phyloP scores from a whole-genome alignment of 495 filamentous ascomycete species.

The Penicillium daleae region DNA sequence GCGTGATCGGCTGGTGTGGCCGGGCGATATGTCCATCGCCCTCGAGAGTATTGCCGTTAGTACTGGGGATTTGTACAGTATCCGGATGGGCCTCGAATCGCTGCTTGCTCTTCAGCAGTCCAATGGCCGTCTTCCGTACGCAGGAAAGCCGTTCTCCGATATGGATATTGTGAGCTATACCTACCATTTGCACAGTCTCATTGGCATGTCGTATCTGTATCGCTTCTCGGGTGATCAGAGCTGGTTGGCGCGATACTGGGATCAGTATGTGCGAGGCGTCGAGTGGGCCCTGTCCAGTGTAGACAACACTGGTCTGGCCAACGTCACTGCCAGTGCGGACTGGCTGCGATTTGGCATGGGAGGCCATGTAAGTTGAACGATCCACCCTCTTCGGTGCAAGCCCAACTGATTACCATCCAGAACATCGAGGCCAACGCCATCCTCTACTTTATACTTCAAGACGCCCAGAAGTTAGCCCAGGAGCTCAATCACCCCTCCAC shows the following conservation, averaged over 20 bases:
- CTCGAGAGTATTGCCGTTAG: conserved; percentile 55
- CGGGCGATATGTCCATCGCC: conserved; percentile 62
- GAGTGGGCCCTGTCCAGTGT: conserved; percentile 50
- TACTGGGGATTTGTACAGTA: conserved; percentile 56
- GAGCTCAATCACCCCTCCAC: conserved; percentile 27
- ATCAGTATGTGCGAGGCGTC: conserved; percentile 50
- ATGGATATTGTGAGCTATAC: conserved; percentile 53
- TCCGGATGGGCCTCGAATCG: conserved; percentile 56
- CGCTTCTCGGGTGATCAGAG: conserved; percentile 53
- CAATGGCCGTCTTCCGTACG: conserved; percentile 51
- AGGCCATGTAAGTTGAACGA: conserved; percentile 30
- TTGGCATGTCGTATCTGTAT: conserved; percentile 57
- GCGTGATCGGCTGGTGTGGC: conserved; percentile 58
- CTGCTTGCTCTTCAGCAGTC: conserved; percentile 54
- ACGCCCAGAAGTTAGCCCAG: conserved; percentile 31
- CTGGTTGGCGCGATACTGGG: conserved; percentile 52
- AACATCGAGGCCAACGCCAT: conserved; percentile 44
- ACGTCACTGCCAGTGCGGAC: conserved; percentile 53
- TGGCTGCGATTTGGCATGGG: conserved; percentile 50
- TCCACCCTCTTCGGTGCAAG: background rate
- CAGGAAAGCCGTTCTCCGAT: conserved; percentile 49
- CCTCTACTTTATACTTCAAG: conserved; percentile 38
- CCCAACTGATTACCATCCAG: background rate
- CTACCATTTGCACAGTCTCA: conserved; percentile 61
- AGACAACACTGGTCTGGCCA: conserved; percentile 49